phyloP scores from a whole-genome alignment of 371 early-diverging fungal species.

The Rhizomucor pusillus region DNA sequence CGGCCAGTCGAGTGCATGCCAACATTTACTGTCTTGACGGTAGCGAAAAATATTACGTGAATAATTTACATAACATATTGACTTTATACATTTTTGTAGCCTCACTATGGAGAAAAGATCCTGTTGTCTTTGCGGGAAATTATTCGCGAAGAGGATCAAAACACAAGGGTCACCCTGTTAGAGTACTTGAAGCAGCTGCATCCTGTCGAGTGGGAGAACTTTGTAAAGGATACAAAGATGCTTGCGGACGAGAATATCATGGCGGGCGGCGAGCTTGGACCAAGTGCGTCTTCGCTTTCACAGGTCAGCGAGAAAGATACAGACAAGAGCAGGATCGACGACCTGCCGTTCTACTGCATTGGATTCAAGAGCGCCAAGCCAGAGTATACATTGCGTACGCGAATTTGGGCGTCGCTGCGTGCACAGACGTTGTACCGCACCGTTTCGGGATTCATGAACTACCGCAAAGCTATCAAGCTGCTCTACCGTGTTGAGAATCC shows the following conservation, averaged over 20 bases:
- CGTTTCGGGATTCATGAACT: constrained; percentile 89
- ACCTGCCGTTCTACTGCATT: constrained; percentile 79
- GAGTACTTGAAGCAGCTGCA: constrained; percentile 88
- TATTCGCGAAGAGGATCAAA: constrained; percentile 80
- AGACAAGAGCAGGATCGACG: constrained; percentile 51
- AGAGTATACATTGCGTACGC: constrained; percentile 81
- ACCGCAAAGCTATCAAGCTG: constrained; percentile 79
- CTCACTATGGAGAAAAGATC: constrained; percentile 90
- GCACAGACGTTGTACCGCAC: constrained; percentile 90
- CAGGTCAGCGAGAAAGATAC: constrained; percentile 14
- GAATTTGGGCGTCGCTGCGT: constrained; percentile 89
- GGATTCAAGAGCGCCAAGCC: constrained; percentile 83
- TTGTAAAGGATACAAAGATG: constrained; percentile 85
- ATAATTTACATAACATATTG: too few relatives aligned
- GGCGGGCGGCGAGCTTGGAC: constrained; percentile 9
- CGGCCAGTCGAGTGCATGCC: constrained; percentile 85
- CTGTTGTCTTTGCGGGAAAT: constrained; percentile 81
- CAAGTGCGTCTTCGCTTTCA: constrained; percentile 9
- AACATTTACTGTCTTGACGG: constrained; percentile 81
- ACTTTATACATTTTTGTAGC: constrained; percentile 36
- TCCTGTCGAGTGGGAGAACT: constrained; percentile 88
- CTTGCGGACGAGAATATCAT: constrained; percentile 56
- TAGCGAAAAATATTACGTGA: not conserved
- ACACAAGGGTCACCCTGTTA: constrained; percentile 78
- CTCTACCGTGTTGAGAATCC: constrained; percentile 84